Evolutionary conservation across 805 yeast genomes (phyloP), one percentile per base, ranked within the genome.

Genomic region (Spathaspora hagerdaliae): DNA sequence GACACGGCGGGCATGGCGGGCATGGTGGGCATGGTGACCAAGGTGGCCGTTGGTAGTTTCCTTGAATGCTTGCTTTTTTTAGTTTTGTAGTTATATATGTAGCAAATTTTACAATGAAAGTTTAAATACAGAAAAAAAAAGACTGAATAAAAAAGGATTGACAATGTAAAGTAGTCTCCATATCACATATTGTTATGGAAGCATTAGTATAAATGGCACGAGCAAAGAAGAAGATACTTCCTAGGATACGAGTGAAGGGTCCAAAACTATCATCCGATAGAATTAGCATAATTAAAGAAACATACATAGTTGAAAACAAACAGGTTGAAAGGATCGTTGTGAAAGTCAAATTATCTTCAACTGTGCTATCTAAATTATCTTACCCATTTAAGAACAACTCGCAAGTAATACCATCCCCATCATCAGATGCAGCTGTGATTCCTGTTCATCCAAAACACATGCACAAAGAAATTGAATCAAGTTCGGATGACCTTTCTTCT

Each of bases 401-500:
- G 5, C 24, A 19, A 19, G 24, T 19, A 19, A 3, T 19, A 19
- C 2, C 24, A 19, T 19, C 24, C 24, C 24, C 24, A 5, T 19
- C 24, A 19, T 19, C 24, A 19, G 24, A 19, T 19, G 24, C 24
- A 19, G 24, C 24, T 19, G 24, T 19, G 24, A 19, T 19, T 19
- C 24, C 24, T 19, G 24, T 19, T 5, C 24, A 19, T 19, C 24
- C 24, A 19, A 19, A 19, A 19, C 24, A 19, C 5, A 19, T 19
- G 5, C 24, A 19, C 24, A 19, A 19, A 19, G 24, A 19, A 19
- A 19, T 19, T 19, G 24, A 19, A 19, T 19, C 24, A 19, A 19
- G 24, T 19, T 19, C 24, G 24, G 46, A 41, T 34, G 56, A 53
- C n/a, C 44, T 56, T 12, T 52, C 55, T 15, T 48, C 51, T 3